These are phyloP conservation scores for Pezicula radicicola DNA, from an alignment of 2,329 filamentous ascomycete genomes.

Conservation along the genomic window DNA sequence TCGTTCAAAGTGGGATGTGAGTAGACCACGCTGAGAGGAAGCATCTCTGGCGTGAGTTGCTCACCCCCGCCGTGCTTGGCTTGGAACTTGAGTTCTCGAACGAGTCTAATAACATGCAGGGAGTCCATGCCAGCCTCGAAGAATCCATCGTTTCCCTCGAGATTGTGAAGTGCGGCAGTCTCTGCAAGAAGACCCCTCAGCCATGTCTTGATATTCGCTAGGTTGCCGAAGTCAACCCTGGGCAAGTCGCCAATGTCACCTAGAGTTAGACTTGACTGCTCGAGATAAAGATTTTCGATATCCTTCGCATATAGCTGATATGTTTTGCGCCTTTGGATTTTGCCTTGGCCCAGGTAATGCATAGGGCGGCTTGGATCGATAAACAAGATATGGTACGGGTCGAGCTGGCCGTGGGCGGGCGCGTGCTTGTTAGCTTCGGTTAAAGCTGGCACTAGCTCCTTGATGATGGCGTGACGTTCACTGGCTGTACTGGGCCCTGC, in stretches of 20 bases:
- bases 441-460: slow-evolving; percentile 28
- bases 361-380: slow-evolving; percentile 29
- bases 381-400: slow-evolving; percentile 27
- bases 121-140: slow-evolving; percentile 14
- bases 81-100: slow-evolving; percentile 8
- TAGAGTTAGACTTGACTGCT: not conserved
- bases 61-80: slow-evolving; percentile 5
- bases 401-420: slow-evolving; percentile 27
- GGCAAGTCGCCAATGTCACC: not conserved
- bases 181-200: slow-evolving; percentile 3
- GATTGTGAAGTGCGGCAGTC: slow-evolving; percentile 4
- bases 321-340: slow-evolving; percentile 30
- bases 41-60: slow-evolving; percentile 2
- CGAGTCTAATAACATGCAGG: slow-evolving; percentile 11
- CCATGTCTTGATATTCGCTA: slow-evolving; percentile 6
- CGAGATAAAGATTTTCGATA: slow-evolving; percentile 31
- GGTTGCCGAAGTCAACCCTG: slow-evolving; percentile 6
- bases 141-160: slow-evolving; percentile 6
- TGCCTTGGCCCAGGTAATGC: slow-evolving; percentile 32
- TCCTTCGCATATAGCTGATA: slow-evolving; percentile 27
- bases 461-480: slow-evolving; percentile 9
- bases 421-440: slow-evolving; percentile 26
- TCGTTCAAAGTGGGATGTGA: slow-evolving; percentile 7
- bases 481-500: not conserved
- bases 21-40: slow-evolving; percentile 6